Conservation (phyloP, 1,284 basidiomycete species). For the Xanthoconium separans region DNA sequence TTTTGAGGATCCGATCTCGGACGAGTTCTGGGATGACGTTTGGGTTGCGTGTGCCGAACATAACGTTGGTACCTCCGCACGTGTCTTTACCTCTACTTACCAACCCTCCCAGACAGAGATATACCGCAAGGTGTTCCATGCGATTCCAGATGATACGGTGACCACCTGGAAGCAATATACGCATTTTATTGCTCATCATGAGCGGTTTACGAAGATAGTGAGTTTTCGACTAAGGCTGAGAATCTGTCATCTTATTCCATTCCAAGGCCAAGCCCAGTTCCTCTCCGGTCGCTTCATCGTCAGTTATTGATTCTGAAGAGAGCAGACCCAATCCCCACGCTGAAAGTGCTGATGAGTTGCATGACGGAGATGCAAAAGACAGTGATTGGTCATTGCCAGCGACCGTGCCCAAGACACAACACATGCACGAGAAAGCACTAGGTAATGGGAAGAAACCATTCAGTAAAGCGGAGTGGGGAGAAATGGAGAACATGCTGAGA, state of each 20-base stretch:
- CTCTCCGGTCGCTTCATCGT: slow-evolving; percentile 48
- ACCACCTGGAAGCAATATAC: slow-evolving; percentile 96
- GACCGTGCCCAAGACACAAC: slow-evolving; percentile 10
- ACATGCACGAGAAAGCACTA: slow-evolving; percentile 25
- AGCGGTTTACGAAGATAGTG: slow-evolving; percentile 71
- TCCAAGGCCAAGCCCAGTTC: slow-evolving; percentile 46
- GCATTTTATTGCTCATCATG: slow-evolving; percentile 77
- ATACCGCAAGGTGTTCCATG: slow-evolving; percentile 90
- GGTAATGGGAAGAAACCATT: slow-evolving; percentile 51
- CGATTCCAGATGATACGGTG: slow-evolving; percentile 86
- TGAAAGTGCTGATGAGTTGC: slow-evolving; percentile 21
- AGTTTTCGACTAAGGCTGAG: slow-evolving; percentile 17
- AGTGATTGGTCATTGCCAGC: slow-evolving; percentile 19
- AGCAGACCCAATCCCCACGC: slow-evolving; percentile 31
- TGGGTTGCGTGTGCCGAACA: slow-evolving; percentile 85
- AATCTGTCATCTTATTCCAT: slow-evolving; percentile 1
- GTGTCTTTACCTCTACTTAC: slow-evolving; percentile 11
- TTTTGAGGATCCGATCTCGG: slow-evolving; percentile 86
- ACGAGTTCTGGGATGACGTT: slow-evolving; percentile 84
- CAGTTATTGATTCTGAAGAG: slow-evolving; percentile 55
- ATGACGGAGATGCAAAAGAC: slow-evolving; percentile 14
- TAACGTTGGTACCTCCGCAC: slow-evolving; percentile 59
- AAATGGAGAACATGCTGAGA: slow-evolving; percentile 82
- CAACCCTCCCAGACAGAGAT: slow-evolving; percentile 74
- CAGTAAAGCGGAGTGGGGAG: slow-evolving; percentile 78